Evolutionary conservation across 2,329 filamentous ascomycete species (phyloP), one percentile per base, ranked within the genome.

Genomic region (Apiospora malaysiana): DNA sequence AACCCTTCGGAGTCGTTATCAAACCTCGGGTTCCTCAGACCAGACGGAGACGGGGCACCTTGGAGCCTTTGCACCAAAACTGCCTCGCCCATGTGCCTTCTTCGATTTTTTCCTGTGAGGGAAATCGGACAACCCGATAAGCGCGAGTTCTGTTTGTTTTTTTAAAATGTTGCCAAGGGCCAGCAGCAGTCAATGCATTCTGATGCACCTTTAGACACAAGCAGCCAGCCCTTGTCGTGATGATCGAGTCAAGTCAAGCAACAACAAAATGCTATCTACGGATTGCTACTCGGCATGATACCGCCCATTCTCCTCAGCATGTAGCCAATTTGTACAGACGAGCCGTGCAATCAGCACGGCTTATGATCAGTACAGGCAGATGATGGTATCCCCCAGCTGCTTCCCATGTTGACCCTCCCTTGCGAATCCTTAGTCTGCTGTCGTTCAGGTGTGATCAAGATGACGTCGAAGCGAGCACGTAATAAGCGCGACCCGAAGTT

Each of bases 191-290:
- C 56, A 32, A 40, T 63, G 56, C 56, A 21, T 63, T 63, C 40
- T 14, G 56, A 18, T 40, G 32, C 56, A 63, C 56, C 56, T 63
- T 63, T 63, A 63, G 56, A 63, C 56, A 63, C 56, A 40, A n/a
- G 56, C 56, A 63, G 56, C 56, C 56, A 63, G 56, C 56, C 56
- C 56, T 63, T 23, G 56, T 63, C 56, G 56, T 63, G 56, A 40
- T 63, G 32, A 42, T 67, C 65, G 43, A 66, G 65, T 43, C 65
- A 67, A 67, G 65, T 67, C 65, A 67, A 67, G 65, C 65, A 67
- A 67, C 65, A 63, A 63, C 56, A n/a, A 40, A 40, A 63, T 32
- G 27, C 65, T 67, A 67, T 67, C 43, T 67, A 67, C 65, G 37
- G 21, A 63, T 63, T 63, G 56, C 56, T 63, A 67, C 65, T 67